phyloP scores from a whole-genome alignment of 2,329 filamentous ascomycete genomes.

The Hypoxylon sp. region DNA sequence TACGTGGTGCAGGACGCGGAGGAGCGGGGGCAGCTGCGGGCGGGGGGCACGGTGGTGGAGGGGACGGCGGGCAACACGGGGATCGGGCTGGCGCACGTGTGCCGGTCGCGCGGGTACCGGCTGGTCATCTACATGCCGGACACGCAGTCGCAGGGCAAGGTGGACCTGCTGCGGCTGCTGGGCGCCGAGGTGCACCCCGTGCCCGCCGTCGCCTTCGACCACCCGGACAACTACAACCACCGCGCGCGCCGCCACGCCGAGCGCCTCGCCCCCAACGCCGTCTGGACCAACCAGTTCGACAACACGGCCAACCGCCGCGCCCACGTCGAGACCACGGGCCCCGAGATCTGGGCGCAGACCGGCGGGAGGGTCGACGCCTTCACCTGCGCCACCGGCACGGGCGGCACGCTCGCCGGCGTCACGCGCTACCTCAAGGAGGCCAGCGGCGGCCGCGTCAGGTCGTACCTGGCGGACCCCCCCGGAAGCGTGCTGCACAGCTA shows the following conservation, averaged over 20 bases:
- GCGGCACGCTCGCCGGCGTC: constrained; percentile 87
- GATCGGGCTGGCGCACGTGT: constrained; percentile 97
- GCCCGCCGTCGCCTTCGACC: constrained; percentile 93
- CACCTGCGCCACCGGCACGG: constrained; percentile 94
- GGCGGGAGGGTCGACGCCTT: constrained; percentile 89
- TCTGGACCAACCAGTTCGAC: constrained; percentile 99
- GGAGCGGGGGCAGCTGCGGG: constrained; percentile 81
- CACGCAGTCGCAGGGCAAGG: constrained; percentile 97
- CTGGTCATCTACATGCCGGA: constrained; percentile 99
- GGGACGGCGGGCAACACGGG: constrained; percentile 98
- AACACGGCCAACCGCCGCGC: constrained; percentile 94
- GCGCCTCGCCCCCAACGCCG: constrained; percentile 72
- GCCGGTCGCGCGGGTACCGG: constrained; percentile 89
- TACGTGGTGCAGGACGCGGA: constrained; percentile 96
- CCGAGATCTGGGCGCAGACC: constrained; percentile 97
- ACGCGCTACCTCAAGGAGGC: constrained; percentile 90
- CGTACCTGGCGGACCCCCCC: constrained; percentile 92
- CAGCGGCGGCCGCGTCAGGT: constrained; percentile 82
- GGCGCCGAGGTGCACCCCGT: constrained; percentile 97
- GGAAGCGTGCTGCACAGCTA: constrained; percentile 95
- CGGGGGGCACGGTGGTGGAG: constrained; percentile 95
- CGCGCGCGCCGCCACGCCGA: constrained; percentile 94
- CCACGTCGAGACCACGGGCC: constrained; percentile 96
- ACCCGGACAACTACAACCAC: constrained; percentile 98
- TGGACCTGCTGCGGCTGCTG: constrained; percentile 89